Percentiles rank a stretch among this genome's conserved stretches.
Conservation (phyloP, 164 flowering plant species). For the Euptelea pleiosperma region DNA sequence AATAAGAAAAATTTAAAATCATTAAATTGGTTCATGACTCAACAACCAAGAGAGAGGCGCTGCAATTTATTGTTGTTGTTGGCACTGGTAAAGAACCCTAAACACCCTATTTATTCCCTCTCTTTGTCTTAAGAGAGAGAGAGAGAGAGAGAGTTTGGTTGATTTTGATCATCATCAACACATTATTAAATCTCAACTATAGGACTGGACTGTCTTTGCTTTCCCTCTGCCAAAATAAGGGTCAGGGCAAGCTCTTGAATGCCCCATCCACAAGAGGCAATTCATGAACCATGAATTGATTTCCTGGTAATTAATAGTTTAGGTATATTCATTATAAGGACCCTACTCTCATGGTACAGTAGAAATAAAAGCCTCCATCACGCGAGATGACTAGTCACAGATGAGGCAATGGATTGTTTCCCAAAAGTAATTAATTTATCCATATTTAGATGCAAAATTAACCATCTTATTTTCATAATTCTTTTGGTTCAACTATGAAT, state of each 20-base stretch:
- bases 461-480: too few relatives aligned
- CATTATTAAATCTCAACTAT: background rate
- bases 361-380: too few relatives aligned
- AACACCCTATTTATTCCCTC: constrained; percentile 16
- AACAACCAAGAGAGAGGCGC: constrained; percentile 29
- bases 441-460: too few relatives aligned
- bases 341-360: background rate
- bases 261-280: constrained; percentile 14
- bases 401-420: too few relatives aligned
- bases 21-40: constrained; percentile 37
- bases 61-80: constrained; percentile 40
- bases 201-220: background rate
- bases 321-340: constrained; percentile 7
- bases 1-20: constrained; percentile 21
- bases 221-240: constrained; percentile 11
- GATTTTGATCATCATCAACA: background rate
- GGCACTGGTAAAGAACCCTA: constrained; percentile 32
- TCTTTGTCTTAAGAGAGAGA: too few relatives aligned
- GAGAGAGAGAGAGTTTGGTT: too few relatives aligned
- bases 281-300: too few relatives aligned
- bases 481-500: too few relatives aligned
- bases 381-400: too few relatives aligned
- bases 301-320: constrained; percentile 13
- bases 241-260: constrained; percentile 14
- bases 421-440: too few relatives aligned